These are phyloP conservation scores for Esteya vermicola DNA, from an alignment of 2,329 filamentous ascomycete genomes.

Conservation along the genomic window DNA sequence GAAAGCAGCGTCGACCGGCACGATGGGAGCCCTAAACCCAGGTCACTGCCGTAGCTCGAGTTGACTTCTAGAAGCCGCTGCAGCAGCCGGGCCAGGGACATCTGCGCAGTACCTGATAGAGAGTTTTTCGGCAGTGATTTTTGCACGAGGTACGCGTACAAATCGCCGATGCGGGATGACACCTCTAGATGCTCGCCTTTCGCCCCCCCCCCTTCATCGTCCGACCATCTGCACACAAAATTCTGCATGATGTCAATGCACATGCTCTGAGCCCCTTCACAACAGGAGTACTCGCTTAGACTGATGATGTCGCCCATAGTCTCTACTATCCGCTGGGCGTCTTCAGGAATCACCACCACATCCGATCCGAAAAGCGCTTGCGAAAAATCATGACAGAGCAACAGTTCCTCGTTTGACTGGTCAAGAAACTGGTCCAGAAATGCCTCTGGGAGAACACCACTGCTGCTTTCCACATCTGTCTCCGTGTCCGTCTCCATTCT, in stretches of 20 bases:
- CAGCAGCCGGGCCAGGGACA: slow-evolving; percentile 53
- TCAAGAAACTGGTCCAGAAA: slow-evolving; percentile 36
- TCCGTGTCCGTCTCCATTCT: no score
- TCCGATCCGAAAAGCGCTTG: slow-evolving; percentile 40
- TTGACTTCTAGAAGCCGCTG: slow-evolving; percentile 53
- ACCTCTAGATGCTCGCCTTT: slow-evolving; percentile 45
- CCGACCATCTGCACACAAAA: slow-evolving; percentile 49
- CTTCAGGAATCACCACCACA: slow-evolving; percentile 30
- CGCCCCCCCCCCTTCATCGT: no score
- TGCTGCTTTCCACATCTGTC: no score
- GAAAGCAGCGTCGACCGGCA: slow-evolving; percentile 59
- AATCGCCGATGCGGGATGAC: slow-evolving; percentile 51
- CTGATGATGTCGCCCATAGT: slow-evolving; percentile 36
- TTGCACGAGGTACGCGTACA: slow-evolving; percentile 68
- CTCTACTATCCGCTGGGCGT: slow-evolving; percentile 32
- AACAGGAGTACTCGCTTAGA: slow-evolving; percentile 50
- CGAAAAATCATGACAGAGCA: slow-evolving; percentile 35
- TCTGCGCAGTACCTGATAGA: slow-evolving; percentile 55
- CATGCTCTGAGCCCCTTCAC: slow-evolving; percentile 56
- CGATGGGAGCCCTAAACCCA: slow-evolving; percentile 42
- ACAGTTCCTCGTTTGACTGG: slow-evolving; percentile 36
- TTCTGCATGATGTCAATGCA: slow-evolving; percentile 55
- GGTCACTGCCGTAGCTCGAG: slow-evolving; percentile 49
- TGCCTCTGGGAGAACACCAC: slow-evolving; percentile 32
- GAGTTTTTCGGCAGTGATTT: slow-evolving; percentile 51